These are phyloP conservation scores for Candida sonorensis DNA, from an alignment of 805 yeast species.

Conservation along the genomic window DNA sequence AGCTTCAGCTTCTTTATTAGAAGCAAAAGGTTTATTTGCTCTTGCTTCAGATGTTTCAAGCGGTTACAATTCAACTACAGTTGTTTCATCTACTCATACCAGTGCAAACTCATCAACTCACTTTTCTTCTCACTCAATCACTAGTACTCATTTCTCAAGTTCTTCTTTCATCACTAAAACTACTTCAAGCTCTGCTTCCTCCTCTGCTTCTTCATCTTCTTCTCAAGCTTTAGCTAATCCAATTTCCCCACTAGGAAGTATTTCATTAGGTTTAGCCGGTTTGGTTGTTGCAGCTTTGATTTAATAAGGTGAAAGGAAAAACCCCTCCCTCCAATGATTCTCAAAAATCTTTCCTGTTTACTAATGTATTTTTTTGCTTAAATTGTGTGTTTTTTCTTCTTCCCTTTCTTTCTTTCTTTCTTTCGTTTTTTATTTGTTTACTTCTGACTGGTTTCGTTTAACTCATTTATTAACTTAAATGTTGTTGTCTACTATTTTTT, in stretches of 20 bases:
- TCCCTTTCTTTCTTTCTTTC: neutral
- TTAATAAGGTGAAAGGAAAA: constrained; percentile 9
- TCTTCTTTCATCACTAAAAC: constrained; percentile 14
- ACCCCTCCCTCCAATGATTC: neutral
- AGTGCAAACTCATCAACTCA: constrained; percentile 6
- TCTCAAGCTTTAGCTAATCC: constrained; percentile 28
- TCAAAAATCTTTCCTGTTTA: no score
- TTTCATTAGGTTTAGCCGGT: constrained; percentile 29
- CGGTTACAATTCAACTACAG: constrained; percentile 10
- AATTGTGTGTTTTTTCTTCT: neutral
- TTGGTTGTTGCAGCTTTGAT: constrained; percentile 31
- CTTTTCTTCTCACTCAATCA: constrained; percentile 5
- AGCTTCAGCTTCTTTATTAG: constrained; percentile 12
- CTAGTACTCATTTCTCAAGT: no score
- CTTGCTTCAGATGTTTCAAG: constrained; percentile 20
- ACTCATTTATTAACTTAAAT: neutral
- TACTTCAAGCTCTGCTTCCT: constrained; percentile 10
- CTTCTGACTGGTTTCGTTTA: constrained; percentile 1
- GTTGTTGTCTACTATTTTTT: constrained; percentile 1
- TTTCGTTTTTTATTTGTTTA: constrained; percentile 2
- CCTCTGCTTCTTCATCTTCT: constrained; percentile 16
- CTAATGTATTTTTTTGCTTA: constrained; percentile 1
- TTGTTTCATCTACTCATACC: constrained; percentile 4
- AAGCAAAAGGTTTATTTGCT: constrained; percentile 33
- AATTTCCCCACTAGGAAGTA: constrained; percentile 24